A percentile compares a stretch with the other conserved stretches of the same genome.
These are phyloP conservation scores for Leucogyrophana mollusca DNA, from an alignment of 768 basidiomycete species.

Conservation along the genomic window DNA sequence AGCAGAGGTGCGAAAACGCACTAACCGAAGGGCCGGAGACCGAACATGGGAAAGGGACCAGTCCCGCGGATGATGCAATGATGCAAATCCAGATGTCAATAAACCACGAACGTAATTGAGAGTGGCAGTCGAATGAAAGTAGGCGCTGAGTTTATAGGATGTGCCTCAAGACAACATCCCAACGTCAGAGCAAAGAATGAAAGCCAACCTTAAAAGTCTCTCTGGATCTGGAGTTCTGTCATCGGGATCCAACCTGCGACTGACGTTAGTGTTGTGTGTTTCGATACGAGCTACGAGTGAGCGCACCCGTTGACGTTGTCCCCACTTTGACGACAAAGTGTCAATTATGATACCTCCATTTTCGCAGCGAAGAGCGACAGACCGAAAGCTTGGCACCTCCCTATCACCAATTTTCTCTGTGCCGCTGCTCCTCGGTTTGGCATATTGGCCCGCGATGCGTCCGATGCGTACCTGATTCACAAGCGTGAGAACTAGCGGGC, in stretches of 20 bases:
- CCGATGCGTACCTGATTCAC: conserved; percentile 67
- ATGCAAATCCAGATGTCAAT: conserved; percentile 90
- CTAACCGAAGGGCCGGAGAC: conserved; percentile 69
- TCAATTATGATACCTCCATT: neutral
- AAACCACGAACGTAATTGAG: conserved; percentile 90
- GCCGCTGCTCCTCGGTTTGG: conserved; percentile 86
- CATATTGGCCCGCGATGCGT: conserved; percentile 95
- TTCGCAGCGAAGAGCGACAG: conserved; percentile 15
- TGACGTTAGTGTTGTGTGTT: conserved; percentile 3
- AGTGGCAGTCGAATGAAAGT: conserved; percentile 94
- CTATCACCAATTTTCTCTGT: conserved; percentile 76
- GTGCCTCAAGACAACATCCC: conserved; percentile 6
- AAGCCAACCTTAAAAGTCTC: conserved; percentile 66
- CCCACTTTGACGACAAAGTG: conserved; percentile 52
- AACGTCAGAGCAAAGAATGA: neutral
- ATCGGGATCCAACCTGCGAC: conserved; percentile 58
- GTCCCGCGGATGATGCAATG: conserved; percentile 83
- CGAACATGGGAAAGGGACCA: conserved; percentile 95
- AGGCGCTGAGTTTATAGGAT: conserved; percentile 57
- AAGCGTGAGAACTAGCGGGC: conserved; percentile 6
- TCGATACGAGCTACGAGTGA: too few relatives aligned
- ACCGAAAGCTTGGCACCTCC: conserved; percentile 88
- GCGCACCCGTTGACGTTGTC: conserved; percentile 93
- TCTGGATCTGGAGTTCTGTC: conserved; percentile 91
- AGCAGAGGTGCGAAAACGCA: conserved; percentile 5